Base-by-base conservation (phyloP, 2,329 filamentous ascomycete species). In the Nothophaeocryptopus gaeumannii region DNA sequence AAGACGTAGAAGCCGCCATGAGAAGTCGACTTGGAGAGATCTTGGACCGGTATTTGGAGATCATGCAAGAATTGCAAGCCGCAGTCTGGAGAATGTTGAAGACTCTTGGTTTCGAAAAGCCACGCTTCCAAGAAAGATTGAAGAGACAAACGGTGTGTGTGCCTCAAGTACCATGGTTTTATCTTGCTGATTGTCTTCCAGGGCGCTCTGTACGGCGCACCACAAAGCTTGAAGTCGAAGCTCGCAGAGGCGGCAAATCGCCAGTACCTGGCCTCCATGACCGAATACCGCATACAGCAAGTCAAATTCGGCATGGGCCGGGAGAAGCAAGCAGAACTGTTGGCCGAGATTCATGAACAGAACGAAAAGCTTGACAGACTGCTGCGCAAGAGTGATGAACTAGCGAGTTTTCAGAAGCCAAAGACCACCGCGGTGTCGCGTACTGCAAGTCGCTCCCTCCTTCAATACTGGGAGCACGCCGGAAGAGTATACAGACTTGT, bases 381-480 rank as follows among this genome's bases (percentile, higher is more conserved):
- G 1, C 29, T 53, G 8, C 8, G 29, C n/a, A 26, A 34, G 12
- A 49, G 45, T 16, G 38, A 53, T n/a, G 29, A 44, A 13, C 20
- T 54, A 10, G n/a, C 16, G 2, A 5, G 13, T 8, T 5, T 45
- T 12, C 35, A 50, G 29, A 10, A 42, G n/a, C 2, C 12, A 2
- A 33, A 13, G 7, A 43, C 12, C 4, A n/a, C 15, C 2, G 20
- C 13, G 3, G 29, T 47, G 3, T 31, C 45, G 2, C 15, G 15
- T 8, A 35, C 14, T 8, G 41, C 46, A 3, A 39, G 44, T 29
- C 44, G 38, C 5, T 36, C 34, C n/a, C 34, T 55, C 8, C 16
- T 55, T 2, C 43, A 51, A 9, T 52, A 55, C 20, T 55, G 52
- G 49, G n/a, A 40, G 30, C 42, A 55, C 30, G 52, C 52, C 3